These are phyloP conservation scores for Murraya paniculata DNA, from an alignment of 345 rosid species.

Conservation along the genomic window DNA sequence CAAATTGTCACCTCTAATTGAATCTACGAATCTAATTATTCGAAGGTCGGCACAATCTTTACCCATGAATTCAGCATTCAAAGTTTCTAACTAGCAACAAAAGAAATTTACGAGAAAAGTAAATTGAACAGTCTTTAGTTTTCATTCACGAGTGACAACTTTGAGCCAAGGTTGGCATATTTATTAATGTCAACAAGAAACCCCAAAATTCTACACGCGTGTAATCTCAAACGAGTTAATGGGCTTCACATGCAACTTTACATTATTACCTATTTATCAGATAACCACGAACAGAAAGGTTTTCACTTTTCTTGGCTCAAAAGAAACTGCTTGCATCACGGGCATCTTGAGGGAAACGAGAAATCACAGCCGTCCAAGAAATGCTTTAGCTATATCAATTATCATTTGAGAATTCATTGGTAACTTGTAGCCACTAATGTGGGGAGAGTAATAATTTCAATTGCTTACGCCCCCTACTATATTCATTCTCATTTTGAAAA, in stretches of 20 bases:
- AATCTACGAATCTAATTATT: background rate
- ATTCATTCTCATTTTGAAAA: too few relatives aligned
- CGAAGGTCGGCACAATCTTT: background rate
- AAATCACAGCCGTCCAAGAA: conserved; percentile 23
- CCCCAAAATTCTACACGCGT: conserved; percentile 13
- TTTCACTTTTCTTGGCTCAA: conserved; percentile 12
- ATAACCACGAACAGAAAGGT: conserved; percentile 19
- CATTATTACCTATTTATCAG: background rate
- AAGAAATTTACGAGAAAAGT: background rate
- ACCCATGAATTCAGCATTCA: background rate
- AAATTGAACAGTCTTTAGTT: background rate
- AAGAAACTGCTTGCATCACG: conserved; percentile 19
- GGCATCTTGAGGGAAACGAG: conserved; percentile 26
- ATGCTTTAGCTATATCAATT: background rate
- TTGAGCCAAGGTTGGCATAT: background rate
- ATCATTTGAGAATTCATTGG: background rate
- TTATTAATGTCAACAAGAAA: background rate
- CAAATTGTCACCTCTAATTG: background rate
- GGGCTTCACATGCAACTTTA: background rate
- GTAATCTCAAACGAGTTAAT: conserved; percentile 1
- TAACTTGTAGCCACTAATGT: background rate
- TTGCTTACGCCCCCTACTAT: background rate
- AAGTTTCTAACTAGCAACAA: background rate
- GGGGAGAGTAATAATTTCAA: too few relatives aligned
- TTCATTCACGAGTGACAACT: conserved; percentile 1